Evolutionary conservation across 2,329 filamentous ascomycete genomes (phyloP), one percentile per base, ranked within the genome.

Genomic region (Cercospora zeae-maydis): DNA sequence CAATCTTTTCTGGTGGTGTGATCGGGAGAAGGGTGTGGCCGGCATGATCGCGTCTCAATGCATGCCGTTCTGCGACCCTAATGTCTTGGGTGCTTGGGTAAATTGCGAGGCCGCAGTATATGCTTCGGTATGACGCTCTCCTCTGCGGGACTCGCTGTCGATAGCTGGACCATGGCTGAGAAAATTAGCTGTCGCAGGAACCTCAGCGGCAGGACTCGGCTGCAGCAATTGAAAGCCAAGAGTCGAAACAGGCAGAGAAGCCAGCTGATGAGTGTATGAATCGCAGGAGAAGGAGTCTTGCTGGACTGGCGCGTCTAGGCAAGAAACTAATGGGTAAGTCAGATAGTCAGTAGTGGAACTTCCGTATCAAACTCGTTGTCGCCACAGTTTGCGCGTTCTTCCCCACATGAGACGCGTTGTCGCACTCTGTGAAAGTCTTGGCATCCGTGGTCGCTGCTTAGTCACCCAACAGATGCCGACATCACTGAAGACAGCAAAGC

Each of bases 1-100:
- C 4, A 76, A 77, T 56, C 62, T 76, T 52, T 77, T 76, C 66
- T 77, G 74, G 74, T 77, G 74, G 72, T 70, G 68, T 24, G 75
- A 77, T 65, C 65, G 74, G 9, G 74, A 75, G 66, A 75, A 72
- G 66, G 75, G 75, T 11, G 72, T 77, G 19, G 74, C 72, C 11
- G 74, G 75, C 30, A 76, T 77, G 73, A 76, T 77, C 58, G 74
- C 73, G 4, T 68, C 64, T 27, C 75, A 77, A 62, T 67, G 76
- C 45, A 71, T 76, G 72, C 75, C 75, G 7, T 76, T 77, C 64
- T 74, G 73, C 5, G 75, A 75, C 42, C 54, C 58, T 51, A 64
- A 71, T 58, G 72, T 75, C 21, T 27, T 64, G 8, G 62, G 54
- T 13, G 52, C 61, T 27, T 62, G 62, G 62, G 62, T 54, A 9